These are phyloP conservation scores for Apiospora hydei DNA, from an alignment of 2,329 filamentous ascomycete genomes.

Conservation along the genomic window DNA sequence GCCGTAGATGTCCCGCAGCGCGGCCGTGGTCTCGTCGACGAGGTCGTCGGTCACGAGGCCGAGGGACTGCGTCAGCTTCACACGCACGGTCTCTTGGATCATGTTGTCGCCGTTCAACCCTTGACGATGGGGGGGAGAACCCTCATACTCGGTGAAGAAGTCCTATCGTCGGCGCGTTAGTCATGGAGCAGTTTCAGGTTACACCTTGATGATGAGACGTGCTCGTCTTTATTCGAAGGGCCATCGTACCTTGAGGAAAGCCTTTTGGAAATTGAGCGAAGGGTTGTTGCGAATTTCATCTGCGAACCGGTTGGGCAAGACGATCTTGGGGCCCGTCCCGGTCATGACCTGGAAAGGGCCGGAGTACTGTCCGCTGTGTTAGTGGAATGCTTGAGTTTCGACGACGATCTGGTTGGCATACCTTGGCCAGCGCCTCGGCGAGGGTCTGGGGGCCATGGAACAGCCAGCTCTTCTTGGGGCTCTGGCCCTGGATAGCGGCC, in stretches of 20 bases:
- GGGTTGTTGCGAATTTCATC: constrained; percentile 47
- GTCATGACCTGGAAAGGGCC: constrained; percentile 44
- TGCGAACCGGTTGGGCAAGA: constrained; percentile 42
- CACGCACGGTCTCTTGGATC: constrained; percentile 41
- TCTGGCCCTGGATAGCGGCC: constrained; percentile 36
- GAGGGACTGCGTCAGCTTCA: constrained; percentile 44
- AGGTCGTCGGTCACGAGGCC: constrained; percentile 44
- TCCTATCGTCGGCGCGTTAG: constrained; percentile 35
- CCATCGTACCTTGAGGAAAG: constrained; percentile 42
- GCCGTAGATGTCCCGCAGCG: constrained; percentile 44
- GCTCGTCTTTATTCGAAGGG: not conserved
- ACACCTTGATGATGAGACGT: not conserved
- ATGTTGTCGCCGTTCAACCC: constrained; percentile 37
- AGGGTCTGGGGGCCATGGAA: constrained; percentile 36
- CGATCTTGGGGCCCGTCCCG: constrained; percentile 42
- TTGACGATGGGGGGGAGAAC: constrained; percentile 41
- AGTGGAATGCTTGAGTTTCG: not conserved
- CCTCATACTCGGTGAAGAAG: constrained; percentile 43
- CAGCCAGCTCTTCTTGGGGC: constrained; percentile 40
- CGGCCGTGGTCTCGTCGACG: constrained; percentile 44
- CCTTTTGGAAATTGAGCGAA: constrained; percentile 42
- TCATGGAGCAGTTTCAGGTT: not conserved
- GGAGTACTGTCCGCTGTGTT: constrained; percentile 34
- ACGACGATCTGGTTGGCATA: constrained; percentile 27
- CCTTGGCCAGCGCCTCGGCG: constrained; percentile 36